These are phyloP conservation scores for Escallonia rubra DNA, from an alignment of 129 eudicot species.

Conservation along the genomic window DNA sequence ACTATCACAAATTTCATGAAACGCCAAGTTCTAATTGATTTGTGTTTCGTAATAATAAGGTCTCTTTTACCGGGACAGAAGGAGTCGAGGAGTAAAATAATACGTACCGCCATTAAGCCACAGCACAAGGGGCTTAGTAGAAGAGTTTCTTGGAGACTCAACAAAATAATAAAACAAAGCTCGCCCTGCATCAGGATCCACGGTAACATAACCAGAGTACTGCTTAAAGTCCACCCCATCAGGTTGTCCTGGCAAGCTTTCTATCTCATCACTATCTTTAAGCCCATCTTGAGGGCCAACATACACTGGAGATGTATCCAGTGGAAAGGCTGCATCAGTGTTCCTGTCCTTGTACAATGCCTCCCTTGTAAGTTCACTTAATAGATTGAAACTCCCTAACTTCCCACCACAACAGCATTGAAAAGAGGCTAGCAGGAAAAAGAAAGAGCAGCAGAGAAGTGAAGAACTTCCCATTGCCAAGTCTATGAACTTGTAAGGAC, in stretches of 20 bases:
- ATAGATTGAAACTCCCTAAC: background rate
- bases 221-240: slow-evolving; percentile 18
- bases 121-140: slow-evolving; percentile 24
- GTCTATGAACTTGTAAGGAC: background rate
- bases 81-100: background rate
- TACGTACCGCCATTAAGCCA: slow-evolving; percentile 20
- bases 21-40: no score
- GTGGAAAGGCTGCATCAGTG: background rate
- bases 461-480: background rate
- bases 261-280: slow-evolving; percentile 18
- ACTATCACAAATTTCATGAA: no score
- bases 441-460: background rate
- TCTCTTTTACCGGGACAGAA: no score
- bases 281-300: slow-evolving; percentile 14
- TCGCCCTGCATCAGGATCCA: slow-evolving; percentile 20
- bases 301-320: slow-evolving; percentile 4
- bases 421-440: background rate
- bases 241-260: slow-evolving; percentile 25
- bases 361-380: background rate
- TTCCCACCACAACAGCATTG: background rate
- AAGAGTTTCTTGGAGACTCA: slow-evolving; percentile 21
- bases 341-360: background rate
- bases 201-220: slow-evolving; percentile 32
- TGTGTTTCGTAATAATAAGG: no score
- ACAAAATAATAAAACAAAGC: slow-evolving; percentile 29